Evolutionary conservation across 257 asterid species (phyloP).

Genomic region (Leonotis leonurus): DNA sequence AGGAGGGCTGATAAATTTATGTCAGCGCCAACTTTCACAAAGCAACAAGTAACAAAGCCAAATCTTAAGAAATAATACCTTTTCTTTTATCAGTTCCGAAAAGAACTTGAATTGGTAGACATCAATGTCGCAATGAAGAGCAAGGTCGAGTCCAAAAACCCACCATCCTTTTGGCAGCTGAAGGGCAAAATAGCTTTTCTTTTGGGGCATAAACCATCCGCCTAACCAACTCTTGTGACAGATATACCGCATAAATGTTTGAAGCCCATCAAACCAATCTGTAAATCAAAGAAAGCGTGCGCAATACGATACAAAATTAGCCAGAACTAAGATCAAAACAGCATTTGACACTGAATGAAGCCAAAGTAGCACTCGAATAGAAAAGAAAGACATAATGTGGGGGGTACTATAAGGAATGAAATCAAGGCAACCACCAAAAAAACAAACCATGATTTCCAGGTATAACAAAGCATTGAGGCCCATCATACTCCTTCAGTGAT

Average conservation of each 20-base stretch:
- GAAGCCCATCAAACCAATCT: conserved; percentile 99
- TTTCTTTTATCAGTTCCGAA: conserved; percentile 69
- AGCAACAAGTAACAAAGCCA: not conserved
- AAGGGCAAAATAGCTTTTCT: conserved; percentile 93
- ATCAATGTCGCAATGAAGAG: conserved; percentile 93
- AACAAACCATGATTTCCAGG: conserved; percentile 97
- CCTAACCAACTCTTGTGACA: conserved; percentile 99
- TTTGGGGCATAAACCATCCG: conserved; percentile 99
- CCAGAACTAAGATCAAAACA: conserved; percentile 6
- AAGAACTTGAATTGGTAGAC: conserved; percentile 93
- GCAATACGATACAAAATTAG: not conserved
- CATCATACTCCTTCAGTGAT: conserved; percentile 64
- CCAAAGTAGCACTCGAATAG: not conserved
- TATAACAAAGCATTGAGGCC: conserved; percentile 91
- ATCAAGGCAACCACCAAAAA: conserved; percentile 8
- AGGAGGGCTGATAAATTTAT: not conserved
- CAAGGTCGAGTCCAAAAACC: conserved; percentile 97
- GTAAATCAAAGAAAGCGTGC: conserved; percentile 23
- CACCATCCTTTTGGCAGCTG: conserved; percentile 98
- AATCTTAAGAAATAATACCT: conserved; percentile 47
- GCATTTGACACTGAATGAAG: not conserved
- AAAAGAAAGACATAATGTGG: not conserved
- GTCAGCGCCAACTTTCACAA: not conserved
- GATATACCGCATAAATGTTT: conserved; percentile 92
- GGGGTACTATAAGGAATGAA: not conserved